Conservation (phyloP, 139 green algal species). For the Closterium sp. region DNA sequence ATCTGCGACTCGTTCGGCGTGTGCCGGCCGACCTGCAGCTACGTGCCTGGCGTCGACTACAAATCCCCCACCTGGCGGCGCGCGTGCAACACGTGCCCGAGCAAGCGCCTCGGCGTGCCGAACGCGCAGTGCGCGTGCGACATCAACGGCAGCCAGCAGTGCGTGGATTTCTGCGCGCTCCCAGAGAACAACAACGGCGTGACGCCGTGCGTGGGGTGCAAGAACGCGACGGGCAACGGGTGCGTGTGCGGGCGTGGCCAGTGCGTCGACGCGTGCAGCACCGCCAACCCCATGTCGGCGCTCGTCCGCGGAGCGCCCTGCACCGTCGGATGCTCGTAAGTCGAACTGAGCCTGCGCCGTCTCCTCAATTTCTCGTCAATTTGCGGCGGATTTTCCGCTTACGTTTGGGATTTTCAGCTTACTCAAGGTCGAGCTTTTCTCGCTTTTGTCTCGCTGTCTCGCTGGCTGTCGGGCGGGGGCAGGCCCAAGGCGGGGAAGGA, state of each 20-base stretch:
- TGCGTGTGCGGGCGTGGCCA: not conserved
- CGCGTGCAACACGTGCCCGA: not conserved
- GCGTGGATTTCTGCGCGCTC: constrained; percentile 2
- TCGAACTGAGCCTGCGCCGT: not conserved
- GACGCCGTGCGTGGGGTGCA: not conserved
- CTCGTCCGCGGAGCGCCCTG: not conserved
- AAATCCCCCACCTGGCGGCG: not conserved
- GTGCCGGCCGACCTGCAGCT: not conserved
- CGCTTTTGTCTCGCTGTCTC: too few species aligned
- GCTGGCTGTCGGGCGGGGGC: not conserved
- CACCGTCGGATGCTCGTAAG: not conserved
- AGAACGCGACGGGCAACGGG: constrained; percentile 2
- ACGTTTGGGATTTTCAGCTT: not conserved
- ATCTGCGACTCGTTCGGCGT: constrained; percentile 1
- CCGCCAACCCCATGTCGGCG: not conserved
- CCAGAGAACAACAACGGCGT: not conserved
- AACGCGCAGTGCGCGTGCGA: not conserved
- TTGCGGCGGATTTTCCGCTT: too few species aligned
- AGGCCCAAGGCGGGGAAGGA: not conserved
- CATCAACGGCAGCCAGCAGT: not conserved
- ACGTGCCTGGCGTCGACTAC: not conserved
- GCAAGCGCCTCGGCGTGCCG: not conserved
- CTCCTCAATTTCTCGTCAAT: too few species aligned
- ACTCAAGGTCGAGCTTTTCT: not conserved
- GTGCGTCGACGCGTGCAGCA: constrained; percentile 9